Percentiles rank a stretch among this genome's conserved stretches.
Conservation (phyloP, 345 rosid species). For the Salix viminalis region DNA sequence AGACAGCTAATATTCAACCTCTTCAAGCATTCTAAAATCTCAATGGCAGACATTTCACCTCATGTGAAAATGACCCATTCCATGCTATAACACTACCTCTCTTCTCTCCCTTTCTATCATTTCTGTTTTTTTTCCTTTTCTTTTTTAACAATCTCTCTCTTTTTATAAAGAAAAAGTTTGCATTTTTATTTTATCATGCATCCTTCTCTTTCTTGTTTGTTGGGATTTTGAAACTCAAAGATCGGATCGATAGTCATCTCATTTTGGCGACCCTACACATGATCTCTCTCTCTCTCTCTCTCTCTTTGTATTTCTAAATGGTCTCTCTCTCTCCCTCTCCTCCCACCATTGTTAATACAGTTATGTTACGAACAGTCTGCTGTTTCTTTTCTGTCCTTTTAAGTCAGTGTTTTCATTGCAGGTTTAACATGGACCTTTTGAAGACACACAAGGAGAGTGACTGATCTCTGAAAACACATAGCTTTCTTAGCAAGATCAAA, state of each 20-base stretch:
- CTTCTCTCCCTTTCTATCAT: background rate
- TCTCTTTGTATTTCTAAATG: background rate
- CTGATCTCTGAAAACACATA: background rate
- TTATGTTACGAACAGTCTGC: background rate
- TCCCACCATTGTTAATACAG: background rate
- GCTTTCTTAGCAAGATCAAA: background rate
- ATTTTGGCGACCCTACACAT: background rate
- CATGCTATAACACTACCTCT: background rate
- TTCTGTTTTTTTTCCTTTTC: background rate
- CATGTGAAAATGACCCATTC: background rate
- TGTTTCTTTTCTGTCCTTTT: background rate
- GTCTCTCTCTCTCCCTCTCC: background rate
- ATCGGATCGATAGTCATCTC: constrained; percentile 11
- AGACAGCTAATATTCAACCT: background rate
- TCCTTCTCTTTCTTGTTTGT: background rate
- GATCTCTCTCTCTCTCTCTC: background rate
- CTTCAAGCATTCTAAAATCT: background rate
- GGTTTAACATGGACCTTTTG: background rate
- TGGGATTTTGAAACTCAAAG: constrained; percentile 15
- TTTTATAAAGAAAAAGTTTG: background rate
- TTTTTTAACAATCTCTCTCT: background rate
- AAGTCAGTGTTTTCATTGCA: background rate
- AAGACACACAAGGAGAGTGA: background rate
- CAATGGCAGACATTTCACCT: background rate
- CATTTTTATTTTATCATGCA: background rate